A percentile compares a stretch with the other conserved stretches of the same genome.
Evolutionary conservation across 352 stramenopile genomes (phyloP).

Genomic region (Peronosclerospora sorghi): DNA sequence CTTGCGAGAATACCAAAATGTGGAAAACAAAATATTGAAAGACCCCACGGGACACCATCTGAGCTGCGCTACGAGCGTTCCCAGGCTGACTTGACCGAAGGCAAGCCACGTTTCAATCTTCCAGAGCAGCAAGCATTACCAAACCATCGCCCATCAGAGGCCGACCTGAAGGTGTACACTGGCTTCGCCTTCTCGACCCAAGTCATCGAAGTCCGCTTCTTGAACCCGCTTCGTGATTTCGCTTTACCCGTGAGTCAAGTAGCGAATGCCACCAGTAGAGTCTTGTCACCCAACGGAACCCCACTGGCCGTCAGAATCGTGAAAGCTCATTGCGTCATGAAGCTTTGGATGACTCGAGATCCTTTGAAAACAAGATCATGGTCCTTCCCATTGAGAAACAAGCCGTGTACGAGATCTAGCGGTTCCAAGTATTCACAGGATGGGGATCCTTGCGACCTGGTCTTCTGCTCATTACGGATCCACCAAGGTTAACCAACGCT

Average conservation of each 20-base stretch:
- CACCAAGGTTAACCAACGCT: constrained; percentile 65
- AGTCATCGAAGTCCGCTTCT: constrained; percentile 61
- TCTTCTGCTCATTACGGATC: constrained; percentile 67
- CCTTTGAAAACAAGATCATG: constrained; percentile 59
- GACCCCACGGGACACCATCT: constrained; percentile 50
- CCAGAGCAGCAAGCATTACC: constrained; percentile 26
- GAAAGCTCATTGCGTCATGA: constrained; percentile 15
- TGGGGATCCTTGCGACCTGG: constrained; percentile 70
- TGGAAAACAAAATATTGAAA: constrained; percentile 25
- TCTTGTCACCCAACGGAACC: constrained; percentile 18
- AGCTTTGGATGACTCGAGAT: constrained; percentile 16
- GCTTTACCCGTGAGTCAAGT: constrained; percentile 58
- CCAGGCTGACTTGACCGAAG: constrained; percentile 42
- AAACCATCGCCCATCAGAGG: constrained; percentile 10
- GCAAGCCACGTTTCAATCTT: constrained; percentile 54
- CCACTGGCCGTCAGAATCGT: constrained; percentile 19
- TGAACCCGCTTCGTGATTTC: constrained; percentile 66
- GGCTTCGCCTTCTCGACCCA: constrained; percentile 81
- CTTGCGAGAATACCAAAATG: constrained; percentile 61
- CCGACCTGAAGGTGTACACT: constrained; percentile 48
- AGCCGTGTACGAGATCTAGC: constrained; percentile 72
- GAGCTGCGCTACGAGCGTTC: constrained; percentile 63
- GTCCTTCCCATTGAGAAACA: constrained; percentile 48
- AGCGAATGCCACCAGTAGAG: constrained; percentile 26
- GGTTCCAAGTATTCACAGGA: constrained; percentile 73